phyloP scores from a whole-genome alignment of 768 basidiomycete species.

The Termitomyces sp. region DNA sequence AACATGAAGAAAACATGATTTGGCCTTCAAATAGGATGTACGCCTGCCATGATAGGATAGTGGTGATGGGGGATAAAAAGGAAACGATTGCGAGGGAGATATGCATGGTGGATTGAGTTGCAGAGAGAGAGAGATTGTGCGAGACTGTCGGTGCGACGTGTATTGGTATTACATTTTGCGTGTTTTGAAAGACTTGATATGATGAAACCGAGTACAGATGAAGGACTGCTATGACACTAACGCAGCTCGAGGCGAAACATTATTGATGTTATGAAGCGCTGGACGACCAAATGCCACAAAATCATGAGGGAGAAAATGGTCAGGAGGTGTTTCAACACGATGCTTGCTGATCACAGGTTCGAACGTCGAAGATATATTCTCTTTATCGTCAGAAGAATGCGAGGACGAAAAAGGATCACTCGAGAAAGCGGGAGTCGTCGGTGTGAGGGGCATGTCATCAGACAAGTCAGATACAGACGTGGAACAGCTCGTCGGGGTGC shows the following conservation, averaged over 20 bases:
- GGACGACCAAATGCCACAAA: slow-evolving; percentile 78
- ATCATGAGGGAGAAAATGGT: slow-evolving; percentile 79
- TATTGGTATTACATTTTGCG: slow-evolving; percentile 85
- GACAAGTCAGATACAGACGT: slow-evolving; percentile 74
- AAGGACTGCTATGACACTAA: slow-evolving; percentile 55
- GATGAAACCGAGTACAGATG: slow-evolving; percentile 35
- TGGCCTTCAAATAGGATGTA: slow-evolving; percentile 43
- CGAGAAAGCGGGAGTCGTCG: slow-evolving; percentile 67
- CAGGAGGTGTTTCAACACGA: slow-evolving; percentile 62
- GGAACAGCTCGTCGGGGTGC: slow-evolving; percentile 74
- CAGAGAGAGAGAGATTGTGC: slow-evolving; percentile 63
- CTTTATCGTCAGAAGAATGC: slow-evolving; percentile 72
- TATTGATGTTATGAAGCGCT: slow-evolving; percentile 76
- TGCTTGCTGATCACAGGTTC: slow-evolving; percentile 75
- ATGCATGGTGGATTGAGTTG: slow-evolving; percentile 67
- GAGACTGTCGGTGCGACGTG: slow-evolving; percentile 60
- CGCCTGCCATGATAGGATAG: slow-evolving; percentile 49
- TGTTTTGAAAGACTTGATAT: slow-evolving; percentile 47
- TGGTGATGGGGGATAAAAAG: slow-evolving; percentile 37
- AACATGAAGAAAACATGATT: slow-evolving; percentile 29
- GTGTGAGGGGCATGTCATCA: slow-evolving; percentile 84
- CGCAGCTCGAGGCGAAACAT: slow-evolving; percentile 58
- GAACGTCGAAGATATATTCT: slow-evolving; percentile 70
- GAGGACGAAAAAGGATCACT: slow-evolving; percentile 54
- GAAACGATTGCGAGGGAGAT: slow-evolving; percentile 64